These are phyloP conservation scores for Trypanosoma rangeli DNA, from an alignment of 208 protist species.

Conservation along the genomic window DNA sequence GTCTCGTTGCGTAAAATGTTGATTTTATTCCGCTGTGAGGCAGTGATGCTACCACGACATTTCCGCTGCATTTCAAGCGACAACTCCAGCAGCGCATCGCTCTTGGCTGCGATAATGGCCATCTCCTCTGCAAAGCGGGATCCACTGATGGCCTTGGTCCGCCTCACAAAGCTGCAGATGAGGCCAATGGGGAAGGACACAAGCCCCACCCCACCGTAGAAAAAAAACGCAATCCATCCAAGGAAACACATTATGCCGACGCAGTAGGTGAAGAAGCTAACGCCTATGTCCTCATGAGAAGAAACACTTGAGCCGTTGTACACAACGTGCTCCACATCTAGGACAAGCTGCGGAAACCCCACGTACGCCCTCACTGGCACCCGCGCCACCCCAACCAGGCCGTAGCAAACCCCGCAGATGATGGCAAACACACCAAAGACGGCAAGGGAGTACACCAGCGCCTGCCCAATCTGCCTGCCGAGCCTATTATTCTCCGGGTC, in stretches of 20 bases:
- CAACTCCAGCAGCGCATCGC: slow-evolving; percentile 45
- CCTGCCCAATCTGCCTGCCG: slow-evolving; percentile 39
- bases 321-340: slow-evolving; percentile 6
- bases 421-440: slow-evolving; percentile 59
- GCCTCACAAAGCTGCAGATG: slow-evolving; percentile 53
- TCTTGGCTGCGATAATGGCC: slow-evolving; percentile 32
- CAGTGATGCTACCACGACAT: slow-evolving; percentile 1
- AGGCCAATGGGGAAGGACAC: slow-evolving; percentile 90
- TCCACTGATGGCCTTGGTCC: slow-evolving; percentile 56
- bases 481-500: slow-evolving; percentile 79
- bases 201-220: slow-evolving; percentile 94
- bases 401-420: slow-evolving; percentile 58
- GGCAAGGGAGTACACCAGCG: slow-evolving; percentile 37
- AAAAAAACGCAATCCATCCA: slow-evolving; percentile 89
- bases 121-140: slow-evolving; percentile 69
- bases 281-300: slow-evolving; percentile 36
- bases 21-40: slow-evolving; percentile 23
- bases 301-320: slow-evolving; percentile 27
- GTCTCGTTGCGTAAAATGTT: slow-evolving; percentile 34
- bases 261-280: slow-evolving; percentile 78
- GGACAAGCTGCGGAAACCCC: slow-evolving; percentile 33
- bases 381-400: slow-evolving; percentile 44
- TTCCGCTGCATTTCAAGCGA: slow-evolving; percentile 18
- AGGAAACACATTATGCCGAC: slow-evolving; percentile 80
- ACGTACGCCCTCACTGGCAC: slow-evolving; percentile 45